Evolutionary conservation across 1,284 basidiomycete genomes (phyloP).

Genomic region (Entoloma clypeatum): DNA sequence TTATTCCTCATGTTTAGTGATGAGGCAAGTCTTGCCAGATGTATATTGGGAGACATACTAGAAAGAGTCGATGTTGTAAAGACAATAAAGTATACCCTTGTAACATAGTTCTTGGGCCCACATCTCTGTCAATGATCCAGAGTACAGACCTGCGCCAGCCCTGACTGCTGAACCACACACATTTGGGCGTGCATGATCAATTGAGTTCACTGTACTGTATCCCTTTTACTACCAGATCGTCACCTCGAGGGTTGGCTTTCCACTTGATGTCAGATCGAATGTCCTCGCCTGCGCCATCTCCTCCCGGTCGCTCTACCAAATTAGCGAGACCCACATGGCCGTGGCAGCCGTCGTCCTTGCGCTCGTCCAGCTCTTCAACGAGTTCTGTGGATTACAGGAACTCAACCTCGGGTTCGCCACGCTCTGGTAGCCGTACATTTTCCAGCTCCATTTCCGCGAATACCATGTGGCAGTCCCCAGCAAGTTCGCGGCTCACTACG

Average conservation of each 20-base stretch:
- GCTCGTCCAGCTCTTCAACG: slow-evolving; percentile 21
- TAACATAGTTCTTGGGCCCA: too few species aligned
- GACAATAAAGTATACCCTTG: slow-evolving; percentile 6
- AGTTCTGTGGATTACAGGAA: slow-evolving; percentile 26
- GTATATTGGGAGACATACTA: slow-evolving; percentile 63
- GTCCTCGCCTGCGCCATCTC: slow-evolving; percentile 41
- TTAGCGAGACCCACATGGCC: slow-evolving; percentile 58
- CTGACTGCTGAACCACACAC: too few species aligned
- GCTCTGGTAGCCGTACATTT: slow-evolving; percentile 11
- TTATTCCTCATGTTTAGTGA: slow-evolving; percentile 37
- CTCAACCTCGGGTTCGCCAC: slow-evolving; percentile 17
- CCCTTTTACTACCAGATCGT: too few species aligned
- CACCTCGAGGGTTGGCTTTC: too few species aligned
- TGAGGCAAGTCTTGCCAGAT: slow-evolving; percentile 56
- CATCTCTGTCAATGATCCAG: too few species aligned
- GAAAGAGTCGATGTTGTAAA: slow-evolving; percentile 11
- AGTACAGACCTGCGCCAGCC: too few species aligned
- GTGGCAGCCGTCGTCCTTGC: slow-evolving; percentile 37
- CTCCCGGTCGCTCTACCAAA: slow-evolving; percentile 42
- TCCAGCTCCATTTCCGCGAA: slow-evolving; percentile 17
- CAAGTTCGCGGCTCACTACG: slow-evolving; percentile 15
- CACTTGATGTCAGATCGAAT: slow-evolving; percentile 43
- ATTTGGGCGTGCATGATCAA: too few species aligned
- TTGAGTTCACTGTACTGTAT: too few species aligned
- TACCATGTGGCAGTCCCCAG: slow-evolving; percentile 14